Percentiles rank a stretch among this genome's conserved stretches.
Conservation (phyloP, 1,284 basidiomycete genomes). For the Cryptococcus sp. region DNA sequence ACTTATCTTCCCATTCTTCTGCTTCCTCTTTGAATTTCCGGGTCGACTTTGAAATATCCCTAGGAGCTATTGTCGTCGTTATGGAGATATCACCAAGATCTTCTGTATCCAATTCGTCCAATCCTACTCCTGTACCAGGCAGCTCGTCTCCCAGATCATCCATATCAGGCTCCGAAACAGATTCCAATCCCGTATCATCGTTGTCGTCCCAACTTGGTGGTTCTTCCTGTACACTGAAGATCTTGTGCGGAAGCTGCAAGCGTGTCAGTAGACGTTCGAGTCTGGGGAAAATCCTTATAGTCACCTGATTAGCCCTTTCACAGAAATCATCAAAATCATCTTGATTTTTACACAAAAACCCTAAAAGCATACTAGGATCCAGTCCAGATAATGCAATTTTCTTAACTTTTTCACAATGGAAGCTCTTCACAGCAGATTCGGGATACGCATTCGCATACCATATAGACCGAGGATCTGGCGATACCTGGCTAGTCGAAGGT, state of each 20-base stretch:
- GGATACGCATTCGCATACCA: slow-evolving; percentile 65
- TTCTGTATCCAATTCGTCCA: background rate
- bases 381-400: slow-evolving; percentile 88
- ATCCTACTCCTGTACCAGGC: background rate
- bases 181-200: slow-evolving; percentile 73
- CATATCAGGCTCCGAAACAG: slow-evolving; percentile 62
- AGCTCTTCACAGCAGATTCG: slow-evolving; percentile 68
- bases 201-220: slow-evolving; percentile 71
- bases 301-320: slow-evolving; percentile 62
- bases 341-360: slow-evolving; percentile 79
- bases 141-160: slow-evolving; percentile 7
- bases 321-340: slow-evolving; percentile 79
- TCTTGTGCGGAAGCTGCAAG: slow-evolving; percentile 63
- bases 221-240: slow-evolving; percentile 79
- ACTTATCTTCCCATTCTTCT: too few relatives aligned
- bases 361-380: slow-evolving; percentile 95
- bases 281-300: slow-evolving; percentile 20
- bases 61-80: too few relatives aligned
- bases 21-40: too few relatives aligned
- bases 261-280: background rate
- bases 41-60: too few relatives aligned
- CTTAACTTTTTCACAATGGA: slow-evolving; percentile 87
- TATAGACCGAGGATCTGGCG: slow-evolving; percentile 43
- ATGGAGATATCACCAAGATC: background rate
- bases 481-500: slow-evolving; percentile 4